Evolutionary conservation across 2,329 filamentous ascomycete species (phyloP), one percentile per base, ranked within the genome.

Genomic region (Dothistroma septosporum): DNA sequence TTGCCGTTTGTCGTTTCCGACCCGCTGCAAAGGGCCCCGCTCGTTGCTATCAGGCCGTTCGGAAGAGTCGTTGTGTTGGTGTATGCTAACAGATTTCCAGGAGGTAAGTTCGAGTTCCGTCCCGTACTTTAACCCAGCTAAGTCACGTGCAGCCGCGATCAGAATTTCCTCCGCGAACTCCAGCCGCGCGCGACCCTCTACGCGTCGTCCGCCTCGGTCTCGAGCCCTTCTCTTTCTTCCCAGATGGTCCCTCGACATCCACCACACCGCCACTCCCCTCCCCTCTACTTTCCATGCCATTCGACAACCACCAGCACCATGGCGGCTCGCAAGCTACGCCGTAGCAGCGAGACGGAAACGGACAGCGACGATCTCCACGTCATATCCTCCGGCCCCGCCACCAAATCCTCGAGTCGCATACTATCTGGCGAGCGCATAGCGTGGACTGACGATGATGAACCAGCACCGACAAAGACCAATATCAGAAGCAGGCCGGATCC

Each of bases 361-460:
- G 55, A 49, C 55, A 49, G 47, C 55, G 47, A 49, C 44, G 55
- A 57, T 28, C 19, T 57, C 46, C 22, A 50, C 55, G 35, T 50
- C 24, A 52, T 58, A 48, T 44, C 47, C 16, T 28, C 31, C 14
- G 24, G 56, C 48, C 46, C 28, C 32, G 57, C 50, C 37, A 16
- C 37, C 35, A 61, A 68, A 46, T 44, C 41, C 41, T 44, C 41
- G 41, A 44, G 41, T 44, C 41, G 41, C 55, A 62, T 19, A 56
- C 70, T 19, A 55, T 62, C 14, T 68, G 68, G 53, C 66, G 70
- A 61, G 85, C 24, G 50, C 3, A 28, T 53, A 12, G 50, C 35
- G 31, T 53, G 24, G 24, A 53, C 24, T 31, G 48, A 86, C 59
- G 84, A 87, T 37, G 85, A 85, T 44, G 75, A 79, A 56, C 67